Evolutionary conservation across 2,329 filamentous ascomycete species (phyloP).

Genomic region (Colletotrichum magnum): DNA sequence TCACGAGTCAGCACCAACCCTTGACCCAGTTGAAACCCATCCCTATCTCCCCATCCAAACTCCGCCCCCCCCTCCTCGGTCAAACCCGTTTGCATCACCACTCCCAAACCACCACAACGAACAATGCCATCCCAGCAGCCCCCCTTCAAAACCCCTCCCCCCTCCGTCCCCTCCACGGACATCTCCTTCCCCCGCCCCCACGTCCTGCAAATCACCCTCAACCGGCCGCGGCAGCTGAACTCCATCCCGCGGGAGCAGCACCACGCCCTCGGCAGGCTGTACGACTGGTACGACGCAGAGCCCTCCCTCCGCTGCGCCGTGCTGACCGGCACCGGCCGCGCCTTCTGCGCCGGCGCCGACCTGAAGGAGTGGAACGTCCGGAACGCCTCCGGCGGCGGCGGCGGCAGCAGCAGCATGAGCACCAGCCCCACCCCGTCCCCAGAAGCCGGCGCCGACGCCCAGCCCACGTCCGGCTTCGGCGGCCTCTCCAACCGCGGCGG

Average conservation of each 20-base stretch:
- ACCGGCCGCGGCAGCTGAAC: slow-evolving; percentile 72
- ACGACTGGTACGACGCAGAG: slow-evolving; percentile 73
- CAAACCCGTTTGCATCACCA: not conserved
- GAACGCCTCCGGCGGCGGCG: slow-evolving; percentile 48
- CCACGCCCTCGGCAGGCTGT: slow-evolving; percentile 60
- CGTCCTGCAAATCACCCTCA: slow-evolving; percentile 72
- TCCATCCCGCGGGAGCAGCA: slow-evolving; percentile 66
- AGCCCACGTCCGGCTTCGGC: slow-evolving; percentile 30
- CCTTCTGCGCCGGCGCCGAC: slow-evolving; percentile 79
- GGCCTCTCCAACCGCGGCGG: slow-evolving; percentile 73
- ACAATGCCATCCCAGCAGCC: slow-evolving; percentile 15
- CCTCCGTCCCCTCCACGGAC: slow-evolving; percentile 23
- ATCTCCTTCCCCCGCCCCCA: slow-evolving; percentile 67
- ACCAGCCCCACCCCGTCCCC: not conserved
- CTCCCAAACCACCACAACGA: not conserved
- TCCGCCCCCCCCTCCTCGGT: not conserved
- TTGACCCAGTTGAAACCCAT: slow-evolving; percentile 12
- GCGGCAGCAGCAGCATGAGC: too few relatives aligned
- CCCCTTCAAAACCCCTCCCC: slow-evolving; percentile 20
- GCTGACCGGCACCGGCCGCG: slow-evolving; percentile 73
- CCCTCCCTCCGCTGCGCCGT: slow-evolving; percentile 73
- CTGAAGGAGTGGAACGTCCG: slow-evolving; percentile 73
- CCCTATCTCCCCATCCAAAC: not conserved
- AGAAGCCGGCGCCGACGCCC: not conserved
- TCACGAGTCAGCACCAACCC: not conserved